Conservation (phyloP, 371 early-diverging fungal species). For the Mortierella sp. region DNA sequence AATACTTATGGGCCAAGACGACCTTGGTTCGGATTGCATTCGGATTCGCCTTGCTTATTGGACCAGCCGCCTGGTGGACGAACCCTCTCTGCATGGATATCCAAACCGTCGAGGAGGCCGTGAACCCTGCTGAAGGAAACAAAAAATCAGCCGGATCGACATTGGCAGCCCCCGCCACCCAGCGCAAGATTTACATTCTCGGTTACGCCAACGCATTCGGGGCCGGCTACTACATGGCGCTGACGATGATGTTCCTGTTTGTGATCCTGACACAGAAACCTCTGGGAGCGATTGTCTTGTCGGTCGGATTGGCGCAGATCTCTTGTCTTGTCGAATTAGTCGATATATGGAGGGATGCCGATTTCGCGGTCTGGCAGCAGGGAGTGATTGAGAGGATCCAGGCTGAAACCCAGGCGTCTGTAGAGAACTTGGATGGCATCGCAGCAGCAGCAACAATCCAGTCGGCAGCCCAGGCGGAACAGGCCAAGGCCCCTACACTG, state of each 20-base stretch:
- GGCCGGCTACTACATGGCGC: constrained; percentile 67
- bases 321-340: constrained; percentile 66
- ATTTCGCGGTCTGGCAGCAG: constrained; percentile 35
- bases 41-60: constrained; percentile 63
- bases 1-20: constrained; percentile 57
- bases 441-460: constrained; percentile 20
- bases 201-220: constrained; percentile 76
- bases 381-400: constrained; percentile 28
- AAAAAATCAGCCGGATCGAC: constrained; percentile 10
- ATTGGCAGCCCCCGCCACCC: constrained; percentile 17
- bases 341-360: constrained; percentile 64
- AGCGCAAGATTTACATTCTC: constrained; percentile 56
- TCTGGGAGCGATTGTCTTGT: constrained; percentile 78
- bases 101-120: constrained; percentile 42
- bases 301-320: constrained; percentile 65
- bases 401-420: constrained; percentile 24
- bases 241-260: constrained; percentile 66
- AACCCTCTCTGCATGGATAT: constrained; percentile 67
- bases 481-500: constrained; percentile 31
- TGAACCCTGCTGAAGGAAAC: background rate
- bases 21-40: constrained; percentile 63
- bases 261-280: constrained; percentile 77
- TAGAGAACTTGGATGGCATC: constrained; percentile 5
- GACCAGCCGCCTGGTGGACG: constrained; percentile 61
- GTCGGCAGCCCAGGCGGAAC: constrained; percentile 21